phyloP scores from a whole-genome alignment of 352 stramenopile species.

The Nothophytophthora sp. region DNA sequence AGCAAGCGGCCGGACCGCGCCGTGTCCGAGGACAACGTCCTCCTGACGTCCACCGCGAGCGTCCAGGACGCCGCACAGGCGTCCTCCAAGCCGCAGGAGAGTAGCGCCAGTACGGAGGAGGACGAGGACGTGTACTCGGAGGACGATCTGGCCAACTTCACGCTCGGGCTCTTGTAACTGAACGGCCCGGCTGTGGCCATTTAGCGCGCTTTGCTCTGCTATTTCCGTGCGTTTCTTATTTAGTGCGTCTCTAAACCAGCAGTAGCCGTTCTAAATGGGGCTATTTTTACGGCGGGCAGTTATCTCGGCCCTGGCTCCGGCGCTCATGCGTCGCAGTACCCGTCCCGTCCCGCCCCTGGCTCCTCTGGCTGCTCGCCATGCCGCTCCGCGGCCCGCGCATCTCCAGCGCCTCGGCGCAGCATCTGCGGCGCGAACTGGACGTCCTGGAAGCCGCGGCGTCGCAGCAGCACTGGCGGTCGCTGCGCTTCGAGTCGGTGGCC shows the following conservation, averaged over 20 bases:
- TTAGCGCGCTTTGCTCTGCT: conserved; percentile 3
- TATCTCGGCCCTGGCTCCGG: not conserved
- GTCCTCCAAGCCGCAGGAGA: conserved; percentile 26
- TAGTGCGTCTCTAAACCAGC: no score
- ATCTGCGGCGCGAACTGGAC: conserved; percentile 51
- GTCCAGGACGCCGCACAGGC: conserved; percentile 12
- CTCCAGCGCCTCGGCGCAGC: conserved; percentile 49
- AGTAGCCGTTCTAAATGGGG: no score
- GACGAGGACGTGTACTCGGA: conserved; percentile 52
- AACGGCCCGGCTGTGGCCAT: no score
- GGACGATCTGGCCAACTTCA: conserved; percentile 81
- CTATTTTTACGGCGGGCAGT: no score
- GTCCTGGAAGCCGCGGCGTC: conserved; percentile 43
- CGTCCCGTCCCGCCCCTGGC: not conserved
- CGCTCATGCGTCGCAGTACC: not conserved
- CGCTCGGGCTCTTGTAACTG: conserved; percentile 52
- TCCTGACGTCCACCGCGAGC: conserved; percentile 8
- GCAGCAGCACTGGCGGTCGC: conserved; percentile 36
- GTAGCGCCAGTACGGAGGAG: conserved; percentile 33
- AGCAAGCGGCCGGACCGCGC: conserved; percentile 45
- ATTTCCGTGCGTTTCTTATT: conserved; percentile 30
- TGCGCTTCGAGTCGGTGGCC: conserved; percentile 42
- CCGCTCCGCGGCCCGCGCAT: conserved; percentile 22
- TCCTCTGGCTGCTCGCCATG: conserved; percentile 1
- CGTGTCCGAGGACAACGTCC: conserved; percentile 56